phyloP scores from a whole-genome alignment of 2,329 filamentous ascomycete genomes.

The Coniella vitis region DNA sequence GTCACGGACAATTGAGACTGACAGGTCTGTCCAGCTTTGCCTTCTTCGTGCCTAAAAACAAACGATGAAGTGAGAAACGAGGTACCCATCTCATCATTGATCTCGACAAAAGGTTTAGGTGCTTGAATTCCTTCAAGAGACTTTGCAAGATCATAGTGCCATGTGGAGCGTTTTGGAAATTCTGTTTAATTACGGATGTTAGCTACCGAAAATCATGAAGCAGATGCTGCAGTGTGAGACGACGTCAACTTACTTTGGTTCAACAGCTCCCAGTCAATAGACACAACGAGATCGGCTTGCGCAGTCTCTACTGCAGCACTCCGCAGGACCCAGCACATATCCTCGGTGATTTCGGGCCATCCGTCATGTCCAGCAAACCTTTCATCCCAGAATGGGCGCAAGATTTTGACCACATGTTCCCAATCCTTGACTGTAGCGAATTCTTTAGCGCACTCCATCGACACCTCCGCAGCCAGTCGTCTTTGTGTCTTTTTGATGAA shows the following conservation, averaged over 20 bases:
- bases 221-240: background rate
- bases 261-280: constrained; percentile 60
- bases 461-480: constrained; percentile 48
- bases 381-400: constrained; percentile 52
- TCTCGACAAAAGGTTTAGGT: constrained; percentile 41
- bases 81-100: constrained; percentile 44
- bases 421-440: constrained; percentile 43
- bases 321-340: constrained; percentile 55
- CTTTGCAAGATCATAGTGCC: constrained; percentile 55
- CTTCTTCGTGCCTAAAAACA: constrained; percentile 16
- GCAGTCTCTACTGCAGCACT: constrained; percentile 46
- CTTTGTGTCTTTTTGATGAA: constrained; percentile 48
- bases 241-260: constrained; percentile 43
- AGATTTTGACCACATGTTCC: constrained; percentile 45
- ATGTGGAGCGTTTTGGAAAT: constrained; percentile 47
- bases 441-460: constrained; percentile 51
- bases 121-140: constrained; percentile 45
- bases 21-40: constrained; percentile 48
- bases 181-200: constrained; percentile 27
- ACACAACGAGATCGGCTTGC: constrained; percentile 49
- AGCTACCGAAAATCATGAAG: constrained; percentile 18
- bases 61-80: constrained; percentile 45
- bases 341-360: constrained; percentile 54
- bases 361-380: constrained; percentile 50
- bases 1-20: constrained; percentile 51